These are phyloP conservation scores for Globisporangium yorkense DNA, from an alignment of 352 stramenopile genomes.

Conservation along the genomic window DNA sequence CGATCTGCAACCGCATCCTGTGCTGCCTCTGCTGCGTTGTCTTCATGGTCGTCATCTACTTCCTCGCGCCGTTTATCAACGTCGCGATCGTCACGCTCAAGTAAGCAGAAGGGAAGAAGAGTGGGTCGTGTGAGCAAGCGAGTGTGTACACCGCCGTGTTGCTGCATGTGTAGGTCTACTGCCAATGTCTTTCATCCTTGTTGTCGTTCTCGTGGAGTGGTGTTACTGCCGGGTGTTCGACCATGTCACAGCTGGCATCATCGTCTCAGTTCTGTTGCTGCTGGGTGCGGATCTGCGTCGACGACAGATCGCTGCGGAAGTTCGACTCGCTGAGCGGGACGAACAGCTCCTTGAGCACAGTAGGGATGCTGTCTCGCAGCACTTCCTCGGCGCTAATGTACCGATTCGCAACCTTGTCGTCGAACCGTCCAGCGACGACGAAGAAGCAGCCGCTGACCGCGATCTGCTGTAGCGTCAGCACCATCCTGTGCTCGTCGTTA, in stretches of 20 bases:
- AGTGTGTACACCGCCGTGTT: neutral
- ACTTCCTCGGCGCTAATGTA: slow-evolving; percentile 63
- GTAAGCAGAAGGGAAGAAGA: neutral
- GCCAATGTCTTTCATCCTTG: too few relatives aligned
- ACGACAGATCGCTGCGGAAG: slow-evolving; percentile 88
- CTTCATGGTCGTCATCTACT: slow-evolving; percentile 85
- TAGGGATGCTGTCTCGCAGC: slow-evolving; percentile 33
- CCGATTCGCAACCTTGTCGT: slow-evolving; percentile 36
- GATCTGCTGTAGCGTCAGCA: slow-evolving; percentile 68
- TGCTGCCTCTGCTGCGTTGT: slow-evolving; percentile 84
- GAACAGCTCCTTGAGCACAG: slow-evolving; percentile 59
- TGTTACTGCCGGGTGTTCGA: neutral
- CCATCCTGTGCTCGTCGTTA: slow-evolving; percentile 68
- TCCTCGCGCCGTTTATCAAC: slow-evolving; percentile 84
- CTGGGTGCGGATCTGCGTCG: slow-evolving; percentile 62
- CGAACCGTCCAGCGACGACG: slow-evolving; percentile 80
- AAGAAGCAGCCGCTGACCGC: slow-evolving; percentile 63
- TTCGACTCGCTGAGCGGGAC: slow-evolving; percentile 53
- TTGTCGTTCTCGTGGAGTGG: neutral
- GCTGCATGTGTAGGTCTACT: neutral
- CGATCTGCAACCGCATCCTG: slow-evolving; percentile 79
- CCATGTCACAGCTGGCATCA: too few relatives aligned
- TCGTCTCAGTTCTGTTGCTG: neutral
- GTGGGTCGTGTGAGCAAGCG: too few relatives aligned
- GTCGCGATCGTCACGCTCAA: slow-evolving; percentile 71